Evolutionary conservation across 1,284 basidiomycete genomes (phyloP).

Genomic region (Ustilago crameri): DNA sequence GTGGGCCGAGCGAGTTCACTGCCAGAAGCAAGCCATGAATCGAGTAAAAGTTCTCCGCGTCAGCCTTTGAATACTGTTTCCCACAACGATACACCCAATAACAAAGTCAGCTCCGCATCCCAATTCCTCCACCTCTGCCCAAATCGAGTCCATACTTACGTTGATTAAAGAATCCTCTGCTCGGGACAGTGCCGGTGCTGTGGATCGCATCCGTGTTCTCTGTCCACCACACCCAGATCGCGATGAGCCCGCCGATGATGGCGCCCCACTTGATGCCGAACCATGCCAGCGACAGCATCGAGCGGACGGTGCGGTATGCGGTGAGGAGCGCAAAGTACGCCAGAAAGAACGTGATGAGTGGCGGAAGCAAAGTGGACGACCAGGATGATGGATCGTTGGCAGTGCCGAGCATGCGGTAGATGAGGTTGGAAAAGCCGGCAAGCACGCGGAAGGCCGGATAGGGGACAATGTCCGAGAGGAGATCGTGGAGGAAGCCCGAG

Average conservation of each 20-base stretch:
- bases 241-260: slow-evolving; percentile 50
- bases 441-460: slow-evolving; percentile 47
- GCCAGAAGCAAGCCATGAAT: background rate
- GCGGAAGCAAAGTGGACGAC: slow-evolving; percentile 51
- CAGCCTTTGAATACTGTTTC: slow-evolving; percentile 35
- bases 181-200: slow-evolving; percentile 30
- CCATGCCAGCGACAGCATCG: slow-evolving; percentile 45
- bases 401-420: slow-evolving; percentile 41
- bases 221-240: slow-evolving; percentile 57
- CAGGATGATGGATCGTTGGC: slow-evolving; percentile 55
- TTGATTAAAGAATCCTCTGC: slow-evolving; percentile 31
- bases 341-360: slow-evolving; percentile 54
- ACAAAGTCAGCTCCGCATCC: background rate
- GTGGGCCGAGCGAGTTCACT: slow-evolving; percentile 36
- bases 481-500: slow-evolving; percentile 25
- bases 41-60: slow-evolving; percentile 1
- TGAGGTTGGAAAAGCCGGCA: slow-evolving; percentile 53
- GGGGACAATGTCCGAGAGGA: slow-evolving; percentile 38
- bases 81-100: background rate
- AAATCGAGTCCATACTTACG: slow-evolving; percentile 22
- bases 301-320: slow-evolving; percentile 51
- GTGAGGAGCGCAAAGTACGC: slow-evolving; percentile 55
- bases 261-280: slow-evolving; percentile 60
- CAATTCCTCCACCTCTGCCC: background rate
- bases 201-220: slow-evolving; percentile 47